Evolutionary conservation across 129 eudicot genomes (phyloP).

Genomic region (Lonicera japonica): DNA sequence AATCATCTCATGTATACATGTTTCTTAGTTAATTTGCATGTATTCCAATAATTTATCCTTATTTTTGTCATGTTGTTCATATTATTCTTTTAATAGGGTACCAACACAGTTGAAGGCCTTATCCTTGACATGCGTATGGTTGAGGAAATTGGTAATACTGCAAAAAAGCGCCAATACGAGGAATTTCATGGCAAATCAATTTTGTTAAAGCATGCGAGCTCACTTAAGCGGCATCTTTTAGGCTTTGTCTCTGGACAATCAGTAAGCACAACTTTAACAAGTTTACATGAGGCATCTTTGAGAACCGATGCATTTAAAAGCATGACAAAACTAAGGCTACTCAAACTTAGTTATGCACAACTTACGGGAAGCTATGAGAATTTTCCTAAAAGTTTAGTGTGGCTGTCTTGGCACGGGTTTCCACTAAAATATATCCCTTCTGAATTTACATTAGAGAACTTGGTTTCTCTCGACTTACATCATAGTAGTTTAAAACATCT

Average conservation of each 20-base stretch:
- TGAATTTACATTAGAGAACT: neutral
- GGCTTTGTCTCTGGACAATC: no score
- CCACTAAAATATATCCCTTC: neutral
- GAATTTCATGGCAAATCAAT: no score
- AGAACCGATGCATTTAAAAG: neutral
- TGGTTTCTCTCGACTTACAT: neutral
- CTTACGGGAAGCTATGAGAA: neutral
- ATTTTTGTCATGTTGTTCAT: neutral
- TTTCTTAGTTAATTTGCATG: no score
- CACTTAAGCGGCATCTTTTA: no score
- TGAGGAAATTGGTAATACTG: neutral
- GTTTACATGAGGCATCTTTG: no score
- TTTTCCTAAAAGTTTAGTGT: neutral
- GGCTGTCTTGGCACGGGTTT: neutral
- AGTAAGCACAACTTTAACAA: no score
- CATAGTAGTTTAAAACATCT: neutral
- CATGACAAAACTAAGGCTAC: neutral
- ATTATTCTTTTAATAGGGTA: conserved; percentile 2
- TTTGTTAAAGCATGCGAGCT: no score
- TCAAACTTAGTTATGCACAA: neutral
- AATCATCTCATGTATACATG: neutral
- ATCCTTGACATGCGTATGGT: neutral
- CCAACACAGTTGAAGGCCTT: neutral
- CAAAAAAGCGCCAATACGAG: neutral
- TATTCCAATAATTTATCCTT: neutral